phyloP scores from a whole-genome alignment of 768 basidiomycete genomes.

The Floccularia luteovirens region DNA sequence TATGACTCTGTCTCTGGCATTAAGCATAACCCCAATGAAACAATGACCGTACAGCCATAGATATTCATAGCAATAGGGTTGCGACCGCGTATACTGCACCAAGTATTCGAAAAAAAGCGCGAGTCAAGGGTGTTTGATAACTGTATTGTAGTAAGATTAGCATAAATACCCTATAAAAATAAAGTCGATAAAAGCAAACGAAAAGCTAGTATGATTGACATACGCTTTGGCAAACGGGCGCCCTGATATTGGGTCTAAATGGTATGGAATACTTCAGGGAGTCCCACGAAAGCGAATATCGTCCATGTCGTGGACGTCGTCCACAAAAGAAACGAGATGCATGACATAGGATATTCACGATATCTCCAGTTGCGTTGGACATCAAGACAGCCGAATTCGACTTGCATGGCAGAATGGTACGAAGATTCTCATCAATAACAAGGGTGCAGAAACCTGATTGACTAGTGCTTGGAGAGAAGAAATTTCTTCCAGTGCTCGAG shows the following conservation, averaged over 20 bases:
- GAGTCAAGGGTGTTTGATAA: slow-evolving; percentile 44
- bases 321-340: slow-evolving; percentile 49
- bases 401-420: slow-evolving; percentile 21
- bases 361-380: slow-evolving; percentile 18
- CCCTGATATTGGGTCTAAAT: slow-evolving; percentile 59
- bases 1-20: no score
- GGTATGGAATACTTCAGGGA: slow-evolving; percentile 37
- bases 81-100: slow-evolving; percentile 46
- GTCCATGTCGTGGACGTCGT: slow-evolving; percentile 57
- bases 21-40: no score
- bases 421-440: slow-evolving; percentile 42
- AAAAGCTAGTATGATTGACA: slow-evolving; percentile 3
- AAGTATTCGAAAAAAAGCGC: slow-evolving; percentile 44
- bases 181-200: background rate
- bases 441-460: slow-evolving; percentile 56
- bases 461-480: slow-evolving; percentile 42
- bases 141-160: slow-evolving; percentile 51
- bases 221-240: slow-evolving; percentile 64
- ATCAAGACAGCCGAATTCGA: slow-evolving; percentile 27
- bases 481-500: slow-evolving; percentile 35
- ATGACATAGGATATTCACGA: slow-evolving; percentile 39
- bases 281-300: slow-evolving; percentile 42
- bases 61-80: slow-evolving; percentile 46
- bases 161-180: slow-evolving; percentile 38
- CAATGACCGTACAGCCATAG: slow-evolving; percentile 33